Percentiles rank a stretch among this genome's conserved stretches.
Conservation (phyloP, 805 yeast species). For the Priceomyces medius region DNA sequence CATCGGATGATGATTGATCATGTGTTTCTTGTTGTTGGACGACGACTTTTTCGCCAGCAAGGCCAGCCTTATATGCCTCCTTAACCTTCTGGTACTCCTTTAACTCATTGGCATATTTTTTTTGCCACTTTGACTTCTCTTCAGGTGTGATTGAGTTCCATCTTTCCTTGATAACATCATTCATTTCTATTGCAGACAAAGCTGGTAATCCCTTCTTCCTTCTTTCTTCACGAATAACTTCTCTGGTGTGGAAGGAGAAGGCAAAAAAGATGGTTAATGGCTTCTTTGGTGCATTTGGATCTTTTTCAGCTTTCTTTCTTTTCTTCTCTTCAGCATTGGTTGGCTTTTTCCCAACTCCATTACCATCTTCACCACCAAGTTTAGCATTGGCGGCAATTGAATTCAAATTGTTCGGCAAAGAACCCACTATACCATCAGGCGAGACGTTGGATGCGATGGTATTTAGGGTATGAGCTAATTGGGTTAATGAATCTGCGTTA, state of each 20-base stretch:
- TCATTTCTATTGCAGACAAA: conserved; percentile 71
- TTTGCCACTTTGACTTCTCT: conserved; percentile 72
- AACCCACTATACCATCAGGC: conserved; percentile 10
- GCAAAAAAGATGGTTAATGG: conserved; percentile 85
- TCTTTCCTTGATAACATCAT: conserved; percentile 71
- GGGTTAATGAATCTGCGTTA: conserved; percentile 36
- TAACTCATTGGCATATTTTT: conserved; percentile 50
- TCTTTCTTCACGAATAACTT: conserved; percentile 68
- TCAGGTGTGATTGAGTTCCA: conserved; percentile 74
- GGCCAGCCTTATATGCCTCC: conserved; percentile 33
- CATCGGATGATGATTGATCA: conserved; percentile 10
- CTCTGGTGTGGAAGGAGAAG: conserved; percentile 73
- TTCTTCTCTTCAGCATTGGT: conserved; percentile 41
- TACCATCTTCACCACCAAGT: conserved; percentile 16
- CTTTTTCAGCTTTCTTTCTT: conserved; percentile 54
- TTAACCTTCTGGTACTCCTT: conserved; percentile 31
- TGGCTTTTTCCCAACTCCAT: conserved; percentile 16
- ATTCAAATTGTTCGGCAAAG: conserved; percentile 16
- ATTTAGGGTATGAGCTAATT: conserved; percentile 35
- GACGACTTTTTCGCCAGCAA: conserved; percentile 7
- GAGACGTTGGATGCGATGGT: conserved; percentile 30
- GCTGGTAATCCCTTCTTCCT: conserved; percentile 55
- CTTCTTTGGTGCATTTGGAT: conserved; percentile 94
- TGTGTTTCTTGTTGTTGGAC: conserved; percentile 4
- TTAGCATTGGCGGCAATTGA: conserved; percentile 15